A percentile compares a stretch with the other conserved stretches of the same genome.
Conservation (phyloP, 2,329 filamentous ascomycete genomes). For the Neofusicoccum sp. region DNA sequence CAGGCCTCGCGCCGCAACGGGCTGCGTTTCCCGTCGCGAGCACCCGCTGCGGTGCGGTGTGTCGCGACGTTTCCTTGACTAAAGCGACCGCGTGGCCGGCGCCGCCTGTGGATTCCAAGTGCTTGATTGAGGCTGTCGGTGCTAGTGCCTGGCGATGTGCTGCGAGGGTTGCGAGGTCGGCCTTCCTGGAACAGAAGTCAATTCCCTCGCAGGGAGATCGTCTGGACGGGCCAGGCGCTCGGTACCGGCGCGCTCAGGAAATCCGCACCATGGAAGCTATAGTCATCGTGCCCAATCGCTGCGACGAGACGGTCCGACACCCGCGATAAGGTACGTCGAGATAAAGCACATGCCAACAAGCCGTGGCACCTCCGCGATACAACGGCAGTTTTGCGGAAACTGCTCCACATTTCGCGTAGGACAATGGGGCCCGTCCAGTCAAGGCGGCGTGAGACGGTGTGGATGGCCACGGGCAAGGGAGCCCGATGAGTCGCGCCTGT, state of each 20-base stretch:
- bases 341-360: constrained; percentile 17
- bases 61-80: constrained; percentile 15
- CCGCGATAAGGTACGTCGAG: constrained; percentile 18
- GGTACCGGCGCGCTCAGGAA: constrained; percentile 14
- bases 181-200: constrained; percentile 20
- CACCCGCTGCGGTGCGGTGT: constrained; percentile 11
- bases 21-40: not conserved
- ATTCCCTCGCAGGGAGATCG: constrained; percentile 19
- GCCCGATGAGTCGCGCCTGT: constrained; percentile 9
- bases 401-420: constrained; percentile 14
- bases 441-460: not conserved
- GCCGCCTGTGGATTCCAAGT: not conserved
- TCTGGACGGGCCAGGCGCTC: not conserved
- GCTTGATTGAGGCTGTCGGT: constrained; percentile 10
- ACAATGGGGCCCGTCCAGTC: constrained; percentile 13
- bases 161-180: constrained; percentile 14
- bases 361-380: constrained; percentile 13
- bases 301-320: constrained; percentile 13
- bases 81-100: not conserved
- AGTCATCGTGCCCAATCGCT: constrained; percentile 12
- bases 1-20: not conserved
- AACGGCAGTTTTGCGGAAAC: not conserved
- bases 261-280: constrained; percentile 18
- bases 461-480: constrained; percentile 6
- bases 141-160: constrained; percentile 14